Evolutionary conservation across 305 asterid species (phyloP).

Genomic region (Fraxinus greggii): DNA sequence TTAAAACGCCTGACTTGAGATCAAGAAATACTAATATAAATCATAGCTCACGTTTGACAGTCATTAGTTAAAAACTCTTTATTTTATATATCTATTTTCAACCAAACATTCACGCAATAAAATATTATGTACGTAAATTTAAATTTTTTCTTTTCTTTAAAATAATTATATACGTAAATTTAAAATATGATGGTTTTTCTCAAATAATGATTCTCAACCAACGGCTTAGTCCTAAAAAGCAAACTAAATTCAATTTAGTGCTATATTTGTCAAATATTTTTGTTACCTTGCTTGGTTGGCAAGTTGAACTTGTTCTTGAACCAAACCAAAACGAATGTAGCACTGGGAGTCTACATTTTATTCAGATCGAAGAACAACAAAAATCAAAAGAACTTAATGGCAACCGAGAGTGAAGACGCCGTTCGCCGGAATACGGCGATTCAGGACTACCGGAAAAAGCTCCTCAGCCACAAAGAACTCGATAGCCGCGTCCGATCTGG

Average conservation of each 20-base stretch:
- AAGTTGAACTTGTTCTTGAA: background rate
- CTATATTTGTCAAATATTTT: background rate
- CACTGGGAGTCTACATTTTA: background rate
- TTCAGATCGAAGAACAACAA: background rate
- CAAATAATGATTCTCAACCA: background rate
- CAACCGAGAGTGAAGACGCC: slow-evolving; percentile 47
- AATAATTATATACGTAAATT: too few relatives aligned
- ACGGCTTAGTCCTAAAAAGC: background rate
- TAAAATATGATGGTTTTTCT: too few relatives aligned
- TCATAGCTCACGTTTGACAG: background rate
- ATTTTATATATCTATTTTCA: too few relatives aligned
- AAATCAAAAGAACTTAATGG: slow-evolving; percentile 10
- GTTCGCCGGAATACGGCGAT: slow-evolving; percentile 46
- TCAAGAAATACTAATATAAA: background rate
- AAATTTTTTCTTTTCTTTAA: background rate
- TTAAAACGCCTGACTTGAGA: background rate
- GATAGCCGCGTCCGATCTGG: slow-evolving; percentile 85
- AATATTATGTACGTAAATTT: background rate
- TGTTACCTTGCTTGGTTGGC: background rate
- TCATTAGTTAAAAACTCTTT: background rate
- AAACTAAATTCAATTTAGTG: background rate
- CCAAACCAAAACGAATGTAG: background rate
- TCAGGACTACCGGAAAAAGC: slow-evolving; percentile 48
- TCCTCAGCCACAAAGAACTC: slow-evolving; percentile 60
- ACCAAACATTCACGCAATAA: too few relatives aligned